Evolutionary conservation across 1,284 basidiomycete species (phyloP).

Genomic region (Moesziomyces parantarcticus): DNA sequence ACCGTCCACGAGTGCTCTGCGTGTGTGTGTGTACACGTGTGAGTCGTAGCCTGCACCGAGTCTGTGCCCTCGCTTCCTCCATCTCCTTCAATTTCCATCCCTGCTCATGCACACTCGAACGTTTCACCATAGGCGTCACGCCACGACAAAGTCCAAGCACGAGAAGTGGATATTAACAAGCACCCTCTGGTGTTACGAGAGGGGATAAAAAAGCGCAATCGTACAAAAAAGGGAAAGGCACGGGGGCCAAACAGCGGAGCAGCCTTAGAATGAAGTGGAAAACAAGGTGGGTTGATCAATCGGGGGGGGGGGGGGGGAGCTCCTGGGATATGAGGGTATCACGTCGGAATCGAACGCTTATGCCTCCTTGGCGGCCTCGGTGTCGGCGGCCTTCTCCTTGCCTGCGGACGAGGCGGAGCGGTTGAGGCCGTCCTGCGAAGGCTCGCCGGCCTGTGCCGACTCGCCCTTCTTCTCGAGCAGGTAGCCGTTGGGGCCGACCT

Average conservation of each 20-base stretch:
- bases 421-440: constrained; percentile 57
- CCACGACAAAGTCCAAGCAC: too few relatives aligned
- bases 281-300: neutral
- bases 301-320: constrained; percentile 16
- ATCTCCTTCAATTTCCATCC: too few relatives aligned
- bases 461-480: constrained; percentile 71
- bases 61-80: too few relatives aligned
- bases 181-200: neutral
- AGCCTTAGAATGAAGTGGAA: constrained; percentile 16
- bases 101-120: too few relatives aligned
- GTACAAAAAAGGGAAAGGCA: constrained; percentile 5
- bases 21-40: too few relatives aligned
- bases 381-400: constrained; percentile 53
- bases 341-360: constrained; percentile 8
- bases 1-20: neutral
- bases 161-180: constrained; percentile 25
- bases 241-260: constrained; percentile 30
- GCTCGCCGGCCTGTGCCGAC: constrained; percentile 50
- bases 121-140: too few relatives aligned
- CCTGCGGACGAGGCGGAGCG: constrained; percentile 43
- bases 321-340: constrained; percentile 45
- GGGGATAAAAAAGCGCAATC: neutral
- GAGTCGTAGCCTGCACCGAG: too few relatives aligned
- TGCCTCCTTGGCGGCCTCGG: constrained; percentile 43
- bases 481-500: constrained; percentile 76